These are phyloP conservation scores for Xerocomus alliaceus DNA, from an alignment of 1,284 basidiomycete genomes.

Conservation along the genomic window DNA sequence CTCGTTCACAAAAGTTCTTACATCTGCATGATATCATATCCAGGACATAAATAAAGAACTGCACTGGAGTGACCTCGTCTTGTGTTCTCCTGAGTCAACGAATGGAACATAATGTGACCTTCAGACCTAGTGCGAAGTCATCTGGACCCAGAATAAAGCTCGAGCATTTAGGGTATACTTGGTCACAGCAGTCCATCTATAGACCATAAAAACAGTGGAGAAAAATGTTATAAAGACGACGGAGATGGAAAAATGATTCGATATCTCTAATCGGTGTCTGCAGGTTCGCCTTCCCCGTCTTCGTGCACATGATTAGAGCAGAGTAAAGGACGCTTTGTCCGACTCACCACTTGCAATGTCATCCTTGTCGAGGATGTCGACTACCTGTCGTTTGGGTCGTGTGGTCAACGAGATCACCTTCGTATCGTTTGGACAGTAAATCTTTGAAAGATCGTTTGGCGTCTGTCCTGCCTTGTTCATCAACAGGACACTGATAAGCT, in stretches of 20 bases:
- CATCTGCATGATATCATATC: no score
- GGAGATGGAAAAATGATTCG: background rate
- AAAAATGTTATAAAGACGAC: background rate
- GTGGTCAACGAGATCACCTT: constrained; percentile 28
- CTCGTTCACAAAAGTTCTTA: no score
- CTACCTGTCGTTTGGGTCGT: constrained; percentile 27
- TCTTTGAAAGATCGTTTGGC: constrained; percentile 29
- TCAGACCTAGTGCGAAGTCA: no score
- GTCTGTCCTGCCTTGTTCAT: constrained; percentile 37
- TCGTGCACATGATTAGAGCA: background rate
- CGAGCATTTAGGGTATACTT: no score
- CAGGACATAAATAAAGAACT: no score
- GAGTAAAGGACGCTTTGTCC: background rate
- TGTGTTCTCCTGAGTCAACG: no score
- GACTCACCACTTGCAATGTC: constrained; percentile 37
- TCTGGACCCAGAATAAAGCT: no score
- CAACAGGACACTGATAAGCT: constrained; percentile 27
- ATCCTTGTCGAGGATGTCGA: constrained; percentile 17
- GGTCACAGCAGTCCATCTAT: no score
- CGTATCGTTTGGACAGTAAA: constrained; percentile 32
- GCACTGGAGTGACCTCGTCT: no score
- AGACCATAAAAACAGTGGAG: no score
- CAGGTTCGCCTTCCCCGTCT: constrained; percentile 24
- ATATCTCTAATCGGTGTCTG: constrained; percentile 13
- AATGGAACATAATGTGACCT: no score